phyloP scores from a whole-genome alignment of 1,284 basidiomycete genomes.

The Cystobasidium slooffiae region DNA sequence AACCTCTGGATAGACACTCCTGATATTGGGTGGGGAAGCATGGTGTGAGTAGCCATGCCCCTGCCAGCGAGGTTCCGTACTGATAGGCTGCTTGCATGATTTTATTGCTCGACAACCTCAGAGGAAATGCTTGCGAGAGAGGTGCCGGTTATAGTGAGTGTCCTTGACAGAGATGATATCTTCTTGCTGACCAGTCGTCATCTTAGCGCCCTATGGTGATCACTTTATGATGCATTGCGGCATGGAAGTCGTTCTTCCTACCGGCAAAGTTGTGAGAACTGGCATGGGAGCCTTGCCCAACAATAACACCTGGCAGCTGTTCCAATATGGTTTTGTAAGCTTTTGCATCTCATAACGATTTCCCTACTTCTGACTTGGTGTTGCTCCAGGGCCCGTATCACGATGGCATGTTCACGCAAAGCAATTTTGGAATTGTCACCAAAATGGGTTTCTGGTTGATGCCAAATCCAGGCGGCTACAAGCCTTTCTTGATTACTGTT shows the following conservation, averaged over 20 bases:
- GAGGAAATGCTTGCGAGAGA: conserved; percentile 50
- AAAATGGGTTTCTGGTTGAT: conserved; percentile 51
- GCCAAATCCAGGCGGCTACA: conserved; percentile 49
- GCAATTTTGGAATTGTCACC: conserved; percentile 46
- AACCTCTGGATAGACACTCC: conserved; percentile 50
- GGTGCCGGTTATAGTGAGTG: conserved; percentile 47
- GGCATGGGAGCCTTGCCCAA: conserved; percentile 50
- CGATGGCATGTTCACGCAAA: conserved; percentile 52
- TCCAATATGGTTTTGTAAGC: conserved; percentile 46
- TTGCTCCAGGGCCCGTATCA: conserved; percentile 52
- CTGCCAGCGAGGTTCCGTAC: too few species aligned
- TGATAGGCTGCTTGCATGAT: too few species aligned
- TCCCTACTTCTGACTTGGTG: too few species aligned
- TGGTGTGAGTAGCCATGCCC: too few species aligned
- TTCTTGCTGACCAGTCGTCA: background rate
- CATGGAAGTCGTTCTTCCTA: conserved; percentile 51
- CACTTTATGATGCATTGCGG: conserved; percentile 50
- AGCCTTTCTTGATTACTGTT: conserved; percentile 51
- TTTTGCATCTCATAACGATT: too few species aligned
- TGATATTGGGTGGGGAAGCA: conserved; percentile 47
- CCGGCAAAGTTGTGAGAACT: conserved; percentile 50
- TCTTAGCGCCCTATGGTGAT: conserved; percentile 42
- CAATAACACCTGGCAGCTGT: conserved; percentile 48
- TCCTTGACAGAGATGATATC: conserved; percentile 15
- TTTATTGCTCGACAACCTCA: too few species aligned